Evolutionary conservation across 2,329 filamentous ascomycete genomes (phyloP), one percentile per base, ranked within the genome.

Genomic region (Fusarium marasasianum): DNA sequence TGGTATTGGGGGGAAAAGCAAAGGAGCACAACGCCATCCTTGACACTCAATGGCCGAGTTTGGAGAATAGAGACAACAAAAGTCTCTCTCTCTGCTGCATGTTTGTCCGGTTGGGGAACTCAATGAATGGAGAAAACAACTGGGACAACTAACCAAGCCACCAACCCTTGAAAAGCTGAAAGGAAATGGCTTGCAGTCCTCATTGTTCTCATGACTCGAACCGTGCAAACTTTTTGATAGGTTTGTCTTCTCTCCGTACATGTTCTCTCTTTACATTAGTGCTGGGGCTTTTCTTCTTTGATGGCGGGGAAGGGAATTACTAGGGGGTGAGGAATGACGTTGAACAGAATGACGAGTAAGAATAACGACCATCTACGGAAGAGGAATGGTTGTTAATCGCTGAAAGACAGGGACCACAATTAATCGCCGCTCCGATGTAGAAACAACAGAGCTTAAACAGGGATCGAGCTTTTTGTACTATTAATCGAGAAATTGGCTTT

Each of bases 1-100:
- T 51, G 31, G 68, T 53, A 48, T 74, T 73, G 20, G 10, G 12
- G 58, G 48, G 43, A 73, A 73, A 75, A 75, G 72, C 69, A 75
- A 74, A 69, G 63, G 66, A 58, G 57, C 53, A 63, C 57, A 75
- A 53, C 43, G 45, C 40, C 51, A 43, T 48, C 41, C 31, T 41
- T 43, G 26, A n/a, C 26, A 29, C 29, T 55, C 37, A 66, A 65
- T 59, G 58, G 66, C 22, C 35, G 31, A 38, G 35, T 38, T 48
- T 62, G 20, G 45, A 69, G 45, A 38, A 37, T 26, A 44, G 55
- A 56, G 40, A 62, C 53, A 69, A 69, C 55, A 35, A 44, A 31
- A 59, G 20, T 17, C 29, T 38, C 7, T 18, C 41, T 24, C 9
- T 22, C 37, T 22, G 22, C 38, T 53, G 45, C 58, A 70, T 45